Evolutionary conservation across 208 protist genomes (phyloP).

Genomic region (Acanthamoeba royreba): DNA sequence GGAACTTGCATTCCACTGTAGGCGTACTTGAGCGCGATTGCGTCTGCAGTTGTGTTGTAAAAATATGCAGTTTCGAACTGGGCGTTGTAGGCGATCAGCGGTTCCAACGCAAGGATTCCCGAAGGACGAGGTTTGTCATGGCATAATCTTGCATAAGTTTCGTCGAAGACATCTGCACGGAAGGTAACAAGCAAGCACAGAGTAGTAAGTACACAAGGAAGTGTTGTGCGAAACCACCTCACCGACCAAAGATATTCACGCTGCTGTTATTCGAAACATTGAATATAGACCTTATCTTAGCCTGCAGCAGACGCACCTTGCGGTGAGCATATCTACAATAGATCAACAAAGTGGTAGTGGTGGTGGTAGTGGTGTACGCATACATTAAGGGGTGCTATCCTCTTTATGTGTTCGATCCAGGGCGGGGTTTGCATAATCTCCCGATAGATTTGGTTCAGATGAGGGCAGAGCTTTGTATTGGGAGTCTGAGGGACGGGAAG

Average conservation of each 20-base stretch:
- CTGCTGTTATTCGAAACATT: not conserved
- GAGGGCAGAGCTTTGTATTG: not conserved
- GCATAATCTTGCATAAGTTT: not conserved
- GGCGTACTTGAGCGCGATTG: not conserved
- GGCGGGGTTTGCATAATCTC: not conserved
- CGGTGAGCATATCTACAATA: not conserved
- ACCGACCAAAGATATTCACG: not conserved
- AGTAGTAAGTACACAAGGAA: not conserved
- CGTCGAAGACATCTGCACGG: not conserved
- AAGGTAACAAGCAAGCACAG: not conserved
- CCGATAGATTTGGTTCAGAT: not conserved
- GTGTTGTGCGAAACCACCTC: not conserved
- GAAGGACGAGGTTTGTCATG: not conserved
- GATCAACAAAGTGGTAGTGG: not conserved
- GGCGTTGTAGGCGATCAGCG: not conserved
- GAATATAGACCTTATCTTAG: not conserved
- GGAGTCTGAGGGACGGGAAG: no score
- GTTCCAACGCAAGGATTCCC: not conserved
- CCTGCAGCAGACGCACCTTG: not conserved
- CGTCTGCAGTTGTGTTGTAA: not conserved
- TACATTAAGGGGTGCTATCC: not conserved
- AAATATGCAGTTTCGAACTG: not conserved
- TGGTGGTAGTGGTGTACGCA: not conserved
- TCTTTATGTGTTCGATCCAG: not conserved
- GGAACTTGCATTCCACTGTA: no score